Evolutionary conservation across 2,329 filamentous ascomycete species (phyloP).

Genomic region (Alternaria sp.): DNA sequence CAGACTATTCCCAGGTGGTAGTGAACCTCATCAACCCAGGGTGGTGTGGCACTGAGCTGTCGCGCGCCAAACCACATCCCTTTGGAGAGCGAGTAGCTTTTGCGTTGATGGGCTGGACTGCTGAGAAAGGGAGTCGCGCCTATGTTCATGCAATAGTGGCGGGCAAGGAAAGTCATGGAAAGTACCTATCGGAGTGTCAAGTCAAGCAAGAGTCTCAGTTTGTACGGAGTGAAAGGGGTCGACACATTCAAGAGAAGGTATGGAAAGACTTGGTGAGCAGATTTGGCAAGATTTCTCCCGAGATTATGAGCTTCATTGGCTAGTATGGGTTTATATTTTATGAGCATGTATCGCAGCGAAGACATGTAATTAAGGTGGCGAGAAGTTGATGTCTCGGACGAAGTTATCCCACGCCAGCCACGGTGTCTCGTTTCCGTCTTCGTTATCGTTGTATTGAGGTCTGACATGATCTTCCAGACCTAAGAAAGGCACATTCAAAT

Average conservation of each 20-base stretch:
- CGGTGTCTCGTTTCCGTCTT: background rate
- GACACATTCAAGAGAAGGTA: conserved; percentile 8
- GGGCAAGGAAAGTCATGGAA: conserved; percentile 15
- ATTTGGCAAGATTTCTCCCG: background rate
- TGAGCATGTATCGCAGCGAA: background rate
- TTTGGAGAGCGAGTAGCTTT: conserved; percentile 8
- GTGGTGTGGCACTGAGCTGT: conserved; percentile 12
- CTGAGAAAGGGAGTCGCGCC: conserved; percentile 12
- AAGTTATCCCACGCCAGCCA: background rate
- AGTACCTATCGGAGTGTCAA: conserved; percentile 15
- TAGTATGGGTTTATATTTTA: too few relatives aligned
- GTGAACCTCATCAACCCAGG: conserved; percentile 14
- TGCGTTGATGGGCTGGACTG: conserved; percentile 15
- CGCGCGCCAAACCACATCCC: conserved; percentile 11
- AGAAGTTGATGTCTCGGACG: background rate
- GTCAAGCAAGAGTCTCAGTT: conserved; percentile 11
- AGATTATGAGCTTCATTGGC: background rate
- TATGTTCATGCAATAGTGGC: conserved; percentile 15
- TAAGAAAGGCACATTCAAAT: background rate
- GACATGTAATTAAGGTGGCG: background rate
- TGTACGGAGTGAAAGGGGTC: conserved; percentile 12
- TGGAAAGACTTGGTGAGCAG: conserved; percentile 6
- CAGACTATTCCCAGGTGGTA: background rate
- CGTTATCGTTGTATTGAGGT: background rate
- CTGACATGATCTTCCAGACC: background rate